Evolutionary conservation across 148 eudicot species (phyloP), one percentile per base, ranked within the genome.

Genomic region (Simmondsia chinensis): DNA sequence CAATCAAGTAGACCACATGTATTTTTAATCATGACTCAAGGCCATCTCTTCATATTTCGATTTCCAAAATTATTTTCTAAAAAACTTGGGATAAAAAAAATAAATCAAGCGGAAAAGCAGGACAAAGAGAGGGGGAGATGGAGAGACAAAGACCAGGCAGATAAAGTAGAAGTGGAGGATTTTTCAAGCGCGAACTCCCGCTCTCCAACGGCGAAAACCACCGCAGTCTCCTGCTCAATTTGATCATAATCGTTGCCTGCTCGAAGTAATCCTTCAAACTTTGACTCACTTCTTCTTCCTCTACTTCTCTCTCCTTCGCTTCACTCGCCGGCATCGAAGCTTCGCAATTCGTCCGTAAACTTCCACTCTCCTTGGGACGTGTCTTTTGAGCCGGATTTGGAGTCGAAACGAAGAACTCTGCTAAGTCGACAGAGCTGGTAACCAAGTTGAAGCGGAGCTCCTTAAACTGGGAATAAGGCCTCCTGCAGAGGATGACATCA

Each of bases 141-240:
- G 20, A 11, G 15, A 10, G 19, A 13, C 16, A 6, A 20, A 7
- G 23, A 82, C 84, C 82, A 10, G 79, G 84, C 10, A 77, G 67
- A 64, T 47, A 75, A 43, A 82, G 86, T 33, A 82, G 52, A 9
- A 82, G 75, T 57, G 93, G 88, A 31, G 69, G 64, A 34, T 60
- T 44, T 7, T 39, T 43, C 18, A 44, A 40, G 11, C 45, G 63
- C 4, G 77, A 55, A 7, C 37, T 17, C 54, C 68, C 57, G 33
- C 68, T 68, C 48, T 74, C 77, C 34, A 68, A 43, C 11, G 93
- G 85, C 29, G 65, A 48, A 55, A 83, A 83, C 87, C 87, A 83
- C 29, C 87, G 69, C 12, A 80, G 86, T 20, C 79, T 74, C 11
- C 31, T 5, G 26, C 43, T 21, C 34, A 57, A 56, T 40, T 52